Evolutionary conservation across 257 asterid genomes (phyloP).

Genomic region (Ligustrum vulgare): DNA sequence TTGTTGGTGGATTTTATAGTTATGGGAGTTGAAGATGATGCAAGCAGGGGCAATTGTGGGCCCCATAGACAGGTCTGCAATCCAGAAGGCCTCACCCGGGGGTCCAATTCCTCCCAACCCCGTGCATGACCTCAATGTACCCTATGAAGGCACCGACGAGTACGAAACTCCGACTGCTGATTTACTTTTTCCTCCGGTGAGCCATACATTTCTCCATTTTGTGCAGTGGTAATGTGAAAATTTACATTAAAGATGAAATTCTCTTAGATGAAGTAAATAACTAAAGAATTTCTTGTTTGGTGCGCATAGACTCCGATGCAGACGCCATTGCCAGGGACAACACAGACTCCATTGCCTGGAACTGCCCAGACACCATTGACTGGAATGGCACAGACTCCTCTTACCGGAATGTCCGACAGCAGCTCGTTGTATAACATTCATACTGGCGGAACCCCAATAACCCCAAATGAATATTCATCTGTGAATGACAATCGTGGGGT

Average conservation of each 20-base stretch:
- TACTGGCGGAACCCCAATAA: constrained; percentile 86
- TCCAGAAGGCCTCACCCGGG: constrained; percentile 49
- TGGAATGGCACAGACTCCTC: constrained; percentile 72
- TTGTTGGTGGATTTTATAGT: constrained; percentile 36
- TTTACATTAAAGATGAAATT: constrained; percentile 7
- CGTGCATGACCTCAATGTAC: constrained; percentile 92
- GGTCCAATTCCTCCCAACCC: constrained; percentile 60
- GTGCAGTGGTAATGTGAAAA: neutral
- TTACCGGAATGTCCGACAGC: constrained; percentile 67
- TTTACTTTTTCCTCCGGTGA: constrained; percentile 92
- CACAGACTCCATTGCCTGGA: constrained; percentile 83
- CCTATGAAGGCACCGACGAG: constrained; percentile 94
- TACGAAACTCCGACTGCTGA: constrained; percentile 97
- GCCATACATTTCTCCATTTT: constrained; percentile 21
- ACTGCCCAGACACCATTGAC: constrained; percentile 69
- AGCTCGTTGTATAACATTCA: constrained; percentile 66
- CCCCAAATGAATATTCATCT: constrained; percentile 68
- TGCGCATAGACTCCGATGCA: constrained; percentile 61
- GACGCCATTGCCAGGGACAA: constrained; percentile 76
- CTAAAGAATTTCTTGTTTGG: constrained; percentile 14
- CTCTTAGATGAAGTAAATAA: neutral
- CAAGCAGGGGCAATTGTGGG: constrained; percentile 83
- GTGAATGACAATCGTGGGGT: constrained; percentile 54
- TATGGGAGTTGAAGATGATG: constrained; percentile 94
- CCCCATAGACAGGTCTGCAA: constrained; percentile 76